These are phyloP conservation scores for Metschnikowia kunwiensis DNA, from an alignment of 805 yeast genomes.

Conservation along the genomic window DNA sequence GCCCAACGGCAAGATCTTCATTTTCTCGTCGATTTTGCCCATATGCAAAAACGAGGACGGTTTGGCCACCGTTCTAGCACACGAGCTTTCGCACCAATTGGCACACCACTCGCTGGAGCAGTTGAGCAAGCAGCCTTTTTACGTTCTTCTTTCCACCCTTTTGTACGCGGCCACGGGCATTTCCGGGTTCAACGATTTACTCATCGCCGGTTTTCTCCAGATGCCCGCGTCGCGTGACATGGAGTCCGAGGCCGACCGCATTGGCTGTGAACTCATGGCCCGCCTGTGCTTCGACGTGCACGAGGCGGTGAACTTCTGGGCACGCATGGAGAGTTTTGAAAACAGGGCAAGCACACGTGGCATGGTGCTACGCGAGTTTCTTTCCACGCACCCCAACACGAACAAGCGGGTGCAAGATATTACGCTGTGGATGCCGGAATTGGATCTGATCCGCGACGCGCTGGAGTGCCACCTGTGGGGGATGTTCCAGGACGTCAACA, in stretches of 20 bases:
- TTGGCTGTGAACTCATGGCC: slow-evolving; percentile 90
- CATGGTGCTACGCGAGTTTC: slow-evolving; percentile 50
- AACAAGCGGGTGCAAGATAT: slow-evolving; percentile 68
- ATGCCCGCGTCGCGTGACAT: slow-evolving; percentile 87
- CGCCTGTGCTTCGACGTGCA: slow-evolving; percentile 80
- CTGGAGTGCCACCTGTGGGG: slow-evolving; percentile 36
- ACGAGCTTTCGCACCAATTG: slow-evolving; percentile 90
- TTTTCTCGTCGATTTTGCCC: slow-evolving; percentile 73
- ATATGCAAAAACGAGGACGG: slow-evolving; percentile 84
- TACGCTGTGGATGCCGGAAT: slow-evolving; percentile 61
- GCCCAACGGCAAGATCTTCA: slow-evolving; percentile 95
- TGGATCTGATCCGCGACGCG: slow-evolving; percentile 42
- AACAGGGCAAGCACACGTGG: slow-evolving; percentile 7
- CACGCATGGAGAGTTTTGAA: slow-evolving; percentile 59
- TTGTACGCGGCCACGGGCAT: slow-evolving; percentile 61
- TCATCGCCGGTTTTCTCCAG: slow-evolving; percentile 55
- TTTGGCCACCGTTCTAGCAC: slow-evolving; percentile 90
- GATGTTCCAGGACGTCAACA: slow-evolving; percentile 13
- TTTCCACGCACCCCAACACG: slow-evolving; percentile 89
- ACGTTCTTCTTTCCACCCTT: slow-evolving; percentile 49
- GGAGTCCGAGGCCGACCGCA: slow-evolving; percentile 96
- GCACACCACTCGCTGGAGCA: slow-evolving; percentile 90
- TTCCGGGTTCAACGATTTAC: slow-evolving; percentile 49
- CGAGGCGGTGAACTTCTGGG: slow-evolving; percentile 78
- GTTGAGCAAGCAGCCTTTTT: slow-evolving; percentile 72